phyloP scores from a whole-genome alignment of 345 rosid species.

The Eucalyptus microcorys region DNA sequence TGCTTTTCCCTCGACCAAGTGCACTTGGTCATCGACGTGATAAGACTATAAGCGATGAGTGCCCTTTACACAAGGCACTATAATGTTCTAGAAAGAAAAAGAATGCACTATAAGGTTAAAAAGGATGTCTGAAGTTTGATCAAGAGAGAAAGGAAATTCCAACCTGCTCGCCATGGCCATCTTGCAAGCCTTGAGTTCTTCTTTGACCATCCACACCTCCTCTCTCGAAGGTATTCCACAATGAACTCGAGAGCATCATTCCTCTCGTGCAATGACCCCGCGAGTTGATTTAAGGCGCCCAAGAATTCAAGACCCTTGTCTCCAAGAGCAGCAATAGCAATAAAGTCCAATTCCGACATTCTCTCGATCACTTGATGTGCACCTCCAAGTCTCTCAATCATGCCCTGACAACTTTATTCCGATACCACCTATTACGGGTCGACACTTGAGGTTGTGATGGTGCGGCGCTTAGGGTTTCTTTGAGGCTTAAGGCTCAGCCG shows the following conservation, averaged over 20 bases:
- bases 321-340: background rate
- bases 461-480: background rate
- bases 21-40: background rate
- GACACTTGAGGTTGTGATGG: background rate
- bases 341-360: background rate
- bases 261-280: background rate
- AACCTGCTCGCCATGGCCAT: background rate
- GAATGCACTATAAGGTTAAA: background rate
- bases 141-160: background rate
- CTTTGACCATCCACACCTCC: background rate
- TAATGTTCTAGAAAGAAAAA: background rate
- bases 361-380: background rate
- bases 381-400: background rate
- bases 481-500: background rate
- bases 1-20: background rate
- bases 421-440: rapidly evolving
- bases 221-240: background rate
- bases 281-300: background rate
- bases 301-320: background rate
- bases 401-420: rapidly evolving
- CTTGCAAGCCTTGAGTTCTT: background rate
- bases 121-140: background rate
- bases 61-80: background rate
- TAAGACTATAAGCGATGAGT: background rate
- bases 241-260: background rate